Evolutionary conservation across 129 eudicot genomes (phyloP), one percentile per base, ranked within the genome.

Genomic region (Oenanthe sinensis): DNA sequence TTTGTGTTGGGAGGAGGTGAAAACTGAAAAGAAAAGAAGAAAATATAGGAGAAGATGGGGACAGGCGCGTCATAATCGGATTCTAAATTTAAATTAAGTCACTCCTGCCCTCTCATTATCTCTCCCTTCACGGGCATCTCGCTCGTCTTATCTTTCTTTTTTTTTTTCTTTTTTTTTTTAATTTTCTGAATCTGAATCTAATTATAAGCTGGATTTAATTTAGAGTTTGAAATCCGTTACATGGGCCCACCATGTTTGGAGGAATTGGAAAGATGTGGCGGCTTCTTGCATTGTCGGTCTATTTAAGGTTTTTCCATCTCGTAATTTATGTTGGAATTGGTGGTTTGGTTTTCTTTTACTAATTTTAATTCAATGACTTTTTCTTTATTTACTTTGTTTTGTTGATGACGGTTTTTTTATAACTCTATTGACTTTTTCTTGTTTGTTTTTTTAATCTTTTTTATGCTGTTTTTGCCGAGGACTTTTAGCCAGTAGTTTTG

Each of bases 41-140:
- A 43, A 22, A 44, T 28, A 30, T 42, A 71, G 85, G 63, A 55
- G 28, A 6, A 11, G 28, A 82, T 63, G 75, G 63, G 28, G 82
- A 78, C 79, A 63, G 62, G 85, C 62, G 80, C 80, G 72, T 83
- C 58, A 65, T 83, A 74, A 62, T 75, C 71, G 79, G 82, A 74
- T 63, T 68, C 60, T 44, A 45, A 1, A 20, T 55, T 55, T 55
- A 55, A 1, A 55, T 20, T 6, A 22, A 55, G 28, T 22, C 63
- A 22, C 63, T 55, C 63, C 63, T 55, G 63, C 63, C 63, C 63
- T 55, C 63, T 55, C 63, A 22, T 55, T 55, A 4, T 5, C 60
- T 19, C 60, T 52, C 3, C 22, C 26, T 54, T 55, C 63, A 55
- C 30, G 67, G 14, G 13, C 67, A 22, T n/a, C 67, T 58, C 63